A percentile compares a stretch with the other conserved stretches of the same genome.
Evolutionary conservation across 305 asterid species (phyloP).

Genomic region (Rubia peregrina): DNA sequence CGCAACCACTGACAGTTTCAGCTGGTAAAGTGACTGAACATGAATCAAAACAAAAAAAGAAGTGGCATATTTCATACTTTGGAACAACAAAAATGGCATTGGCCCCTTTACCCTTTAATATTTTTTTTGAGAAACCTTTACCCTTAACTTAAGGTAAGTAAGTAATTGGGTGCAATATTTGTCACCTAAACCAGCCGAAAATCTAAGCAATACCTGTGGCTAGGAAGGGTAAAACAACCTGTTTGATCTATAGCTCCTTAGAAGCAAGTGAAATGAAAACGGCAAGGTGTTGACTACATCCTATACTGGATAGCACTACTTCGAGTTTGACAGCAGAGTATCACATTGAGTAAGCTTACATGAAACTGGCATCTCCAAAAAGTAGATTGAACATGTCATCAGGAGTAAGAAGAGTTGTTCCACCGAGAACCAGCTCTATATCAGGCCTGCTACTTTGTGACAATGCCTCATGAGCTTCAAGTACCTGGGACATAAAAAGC

Average conservation of each 20-base stretch:
- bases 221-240: background rate
- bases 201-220: background rate
- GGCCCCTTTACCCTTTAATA: too few species aligned
- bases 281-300: background rate
- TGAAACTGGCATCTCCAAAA: slow-evolving; percentile 57
- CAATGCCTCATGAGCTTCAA: slow-evolving; percentile 80
- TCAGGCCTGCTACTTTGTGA: slow-evolving; percentile 80
- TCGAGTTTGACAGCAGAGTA: slow-evolving; percentile 3
- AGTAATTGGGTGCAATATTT: background rate
- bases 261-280: background rate
- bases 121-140: background rate
- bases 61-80: background rate
- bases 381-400: slow-evolving; percentile 71
- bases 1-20: background rate
- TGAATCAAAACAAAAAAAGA: too few species aligned
- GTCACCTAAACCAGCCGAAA: background rate
- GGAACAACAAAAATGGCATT: too few species aligned
- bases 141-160: background rate
- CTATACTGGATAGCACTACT: background rate
- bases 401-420: slow-evolving; percentile 90
- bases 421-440: slow-evolving; percentile 66
- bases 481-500: slow-evolving; percentile 44
- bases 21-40: background rate
- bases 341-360: slow-evolving; percentile 20
- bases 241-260: background rate